Conservation (phyloP, 371 early-diverging fungal genomes). For the Chytridiales sp. region DNA sequence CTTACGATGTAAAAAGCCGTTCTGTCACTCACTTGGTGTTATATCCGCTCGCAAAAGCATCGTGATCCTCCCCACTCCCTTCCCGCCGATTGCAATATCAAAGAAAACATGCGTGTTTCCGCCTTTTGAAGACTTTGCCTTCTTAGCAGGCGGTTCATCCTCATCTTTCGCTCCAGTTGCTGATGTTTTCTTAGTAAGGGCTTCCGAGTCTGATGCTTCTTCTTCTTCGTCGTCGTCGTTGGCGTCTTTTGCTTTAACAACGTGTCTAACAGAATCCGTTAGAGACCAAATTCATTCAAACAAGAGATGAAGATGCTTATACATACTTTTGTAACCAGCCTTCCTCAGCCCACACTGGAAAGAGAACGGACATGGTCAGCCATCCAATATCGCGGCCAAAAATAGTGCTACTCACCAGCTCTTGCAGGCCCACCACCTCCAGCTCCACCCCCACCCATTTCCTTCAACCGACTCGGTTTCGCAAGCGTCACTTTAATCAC, state of each 20-base stretch:
- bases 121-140: conserved; percentile 10
- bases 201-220: conserved; percentile 10
- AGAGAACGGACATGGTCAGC: neutral
- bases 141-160: conserved; percentile 28
- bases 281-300: too few species aligned
- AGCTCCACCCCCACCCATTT: too few species aligned
- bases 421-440: conserved; percentile 54
- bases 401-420: neutral
- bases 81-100: conserved; percentile 55
- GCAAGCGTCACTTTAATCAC: conserved; percentile 87
- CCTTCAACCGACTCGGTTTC: conserved; percentile 54
- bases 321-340: conserved; percentile 64
- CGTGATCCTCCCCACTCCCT: conserved; percentile 51
- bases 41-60: conserved; percentile 53
- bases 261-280: too few species aligned
- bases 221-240: conserved; percentile 7
- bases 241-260: conserved; percentile 11
- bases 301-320: conserved; percentile 11
- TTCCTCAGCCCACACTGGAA: conserved; percentile 74
- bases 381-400: conserved; percentile 2
- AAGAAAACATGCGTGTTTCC: conserved; percentile 54
- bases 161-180: conserved; percentile 1
- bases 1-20: neutral
- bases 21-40: conserved; percentile 48
- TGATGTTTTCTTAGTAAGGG: neutral